Evolutionary conservation across 371 early-diverging fungal species (phyloP).

Genomic region (Mortierella sp.): DNA sequence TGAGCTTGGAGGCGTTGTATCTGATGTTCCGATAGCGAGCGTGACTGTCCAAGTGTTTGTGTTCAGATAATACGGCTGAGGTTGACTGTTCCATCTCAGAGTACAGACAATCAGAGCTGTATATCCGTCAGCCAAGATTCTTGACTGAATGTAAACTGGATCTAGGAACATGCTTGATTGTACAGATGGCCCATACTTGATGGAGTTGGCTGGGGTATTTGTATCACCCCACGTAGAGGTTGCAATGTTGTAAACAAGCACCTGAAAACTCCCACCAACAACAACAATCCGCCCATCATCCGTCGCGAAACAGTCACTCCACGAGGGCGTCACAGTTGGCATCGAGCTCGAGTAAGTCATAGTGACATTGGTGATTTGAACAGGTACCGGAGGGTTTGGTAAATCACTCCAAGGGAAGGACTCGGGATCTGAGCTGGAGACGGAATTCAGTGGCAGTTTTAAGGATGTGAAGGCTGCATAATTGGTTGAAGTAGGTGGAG

Average conservation of each 20-base stretch:
- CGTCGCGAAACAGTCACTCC: conserved; percentile 56
- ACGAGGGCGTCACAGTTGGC: conserved; percentile 26
- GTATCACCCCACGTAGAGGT: conserved; percentile 26
- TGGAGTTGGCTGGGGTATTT: not conserved
- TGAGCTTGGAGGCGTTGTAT: conserved; percentile 35
- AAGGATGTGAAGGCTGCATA: conserved; percentile 50
- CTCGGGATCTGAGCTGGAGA: conserved; percentile 19
- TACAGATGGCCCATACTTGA: conserved; percentile 38
- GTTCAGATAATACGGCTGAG: conserved; percentile 50
- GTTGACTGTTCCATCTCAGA: conserved; percentile 47
- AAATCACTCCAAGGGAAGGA: conserved; percentile 41
- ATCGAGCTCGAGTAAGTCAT: conserved; percentile 24
- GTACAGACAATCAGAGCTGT: conserved; percentile 52
- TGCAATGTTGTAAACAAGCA: conserved; percentile 35
- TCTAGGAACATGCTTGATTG: conserved; percentile 34
- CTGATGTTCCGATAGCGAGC: conserved; percentile 42
- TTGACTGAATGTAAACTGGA: conserved; percentile 46
- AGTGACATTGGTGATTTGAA: conserved; percentile 46
- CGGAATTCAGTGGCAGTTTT: conserved; percentile 26
- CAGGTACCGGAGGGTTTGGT: conserved; percentile 33
- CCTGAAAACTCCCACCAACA: conserved; percentile 41
- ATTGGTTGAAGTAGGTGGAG: conserved; percentile 30
- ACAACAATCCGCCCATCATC: conserved; percentile 51
- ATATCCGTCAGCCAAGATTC: conserved; percentile 44
- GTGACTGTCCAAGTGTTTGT: conserved; percentile 46